These are phyloP conservation scores for Aureoboletus auriporus DNA, from an alignment of 768 basidiomycete genomes.

Conservation along the genomic window DNA sequence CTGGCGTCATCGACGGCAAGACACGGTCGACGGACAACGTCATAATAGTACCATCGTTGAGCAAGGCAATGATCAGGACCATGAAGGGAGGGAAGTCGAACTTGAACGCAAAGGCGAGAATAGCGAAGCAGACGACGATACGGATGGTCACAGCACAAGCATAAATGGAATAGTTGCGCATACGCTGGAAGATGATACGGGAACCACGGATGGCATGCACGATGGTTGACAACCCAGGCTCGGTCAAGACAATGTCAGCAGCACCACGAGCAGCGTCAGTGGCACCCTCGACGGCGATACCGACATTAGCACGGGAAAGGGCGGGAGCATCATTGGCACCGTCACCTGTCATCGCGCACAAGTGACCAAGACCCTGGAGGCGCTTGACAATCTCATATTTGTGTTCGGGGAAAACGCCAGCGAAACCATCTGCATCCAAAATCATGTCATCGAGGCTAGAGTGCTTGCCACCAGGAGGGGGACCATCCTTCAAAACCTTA, in stretches of 20 bases:
- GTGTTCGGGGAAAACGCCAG: slow-evolving; percentile 99
- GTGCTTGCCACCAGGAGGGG: slow-evolving; percentile 82
- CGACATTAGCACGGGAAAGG: slow-evolving; percentile 96
- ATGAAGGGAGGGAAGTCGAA: slow-evolving; percentile 99
- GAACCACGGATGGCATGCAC: slow-evolving; percentile 98
- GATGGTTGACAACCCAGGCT: slow-evolving; percentile 98
- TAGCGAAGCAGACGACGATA: slow-evolving; percentile 96
- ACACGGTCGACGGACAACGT: slow-evolving; percentile 95
- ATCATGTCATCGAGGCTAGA: slow-evolving; percentile 93
- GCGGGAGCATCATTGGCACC: slow-evolving; percentile 99
- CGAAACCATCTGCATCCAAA: slow-evolving; percentile 98
- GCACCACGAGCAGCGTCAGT: slow-evolving; percentile 98
- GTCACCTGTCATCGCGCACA: slow-evolving; percentile 99
- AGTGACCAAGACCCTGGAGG: slow-evolving; percentile 91
- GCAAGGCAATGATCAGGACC: slow-evolving; percentile 94
- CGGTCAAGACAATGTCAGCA: slow-evolving; percentile 96
- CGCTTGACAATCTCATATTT: slow-evolving; percentile 99
- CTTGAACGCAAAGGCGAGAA: slow-evolving; percentile 93
- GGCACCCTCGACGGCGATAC: slow-evolving; percentile 99
- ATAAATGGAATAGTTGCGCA: slow-evolving; percentile 99
- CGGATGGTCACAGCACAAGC: slow-evolving; percentile 96
- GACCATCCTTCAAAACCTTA: slow-evolving; percentile 98
- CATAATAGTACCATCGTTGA: slow-evolving; percentile 99
- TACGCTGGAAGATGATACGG: slow-evolving; percentile 99
- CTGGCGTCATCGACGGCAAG: slow-evolving; percentile 86